Percentiles rank a stretch among this genome's conserved stretches.
These are phyloP conservation scores for Fusarium napiforme DNA, from an alignment of 2,329 filamentous ascomycete species.

Conservation along the genomic window DNA sequence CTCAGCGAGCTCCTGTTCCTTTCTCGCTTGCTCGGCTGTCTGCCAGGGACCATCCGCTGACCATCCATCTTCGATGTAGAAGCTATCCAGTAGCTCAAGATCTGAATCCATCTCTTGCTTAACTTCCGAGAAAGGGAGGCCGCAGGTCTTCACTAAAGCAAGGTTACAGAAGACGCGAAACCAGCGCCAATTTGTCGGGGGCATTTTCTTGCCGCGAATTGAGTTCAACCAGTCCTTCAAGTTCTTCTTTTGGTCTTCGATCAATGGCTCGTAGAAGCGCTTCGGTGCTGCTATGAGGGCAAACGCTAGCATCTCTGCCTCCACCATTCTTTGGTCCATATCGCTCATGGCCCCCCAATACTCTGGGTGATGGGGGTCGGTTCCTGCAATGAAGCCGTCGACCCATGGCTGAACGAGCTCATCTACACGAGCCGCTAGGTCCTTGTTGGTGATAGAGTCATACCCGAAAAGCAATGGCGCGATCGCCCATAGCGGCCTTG, in stretches of 20 bases:
- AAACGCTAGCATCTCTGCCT: constrained; percentile 62
- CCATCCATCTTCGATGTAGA: constrained; percentile 60
- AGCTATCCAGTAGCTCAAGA: constrained; percentile 56
- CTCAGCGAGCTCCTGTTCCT: constrained; percentile 1
- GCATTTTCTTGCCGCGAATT: constrained; percentile 58
- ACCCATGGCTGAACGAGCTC: constrained; percentile 46
- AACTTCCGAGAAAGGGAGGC: constrained; percentile 49
- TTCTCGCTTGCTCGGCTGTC: constrained; percentile 32
- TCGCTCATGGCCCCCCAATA: constrained; percentile 61
- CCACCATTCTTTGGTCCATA: constrained; percentile 65
- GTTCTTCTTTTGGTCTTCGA: constrained; percentile 47
- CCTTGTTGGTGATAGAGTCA: constrained; percentile 42
- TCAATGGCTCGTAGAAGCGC: constrained; percentile 48
- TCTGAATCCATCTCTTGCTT: constrained; percentile 54
- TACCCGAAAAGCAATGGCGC: constrained; percentile 53
- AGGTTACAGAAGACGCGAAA: constrained; percentile 63
- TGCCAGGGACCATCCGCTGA: constrained; percentile 58
- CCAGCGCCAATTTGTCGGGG: constrained; percentile 63
- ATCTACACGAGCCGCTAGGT: neutral
- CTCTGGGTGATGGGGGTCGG: constrained; percentile 48
- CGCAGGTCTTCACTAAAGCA: constrained; percentile 55
- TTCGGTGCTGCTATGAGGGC: constrained; percentile 58
- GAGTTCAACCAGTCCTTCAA: constrained; percentile 55
- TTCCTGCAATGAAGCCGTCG: constrained; percentile 46
- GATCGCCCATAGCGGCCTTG: constrained; percentile 52